Conservation (phyloP, 2,329 filamentous ascomycete genomes). For the Aureobasidium leucospermi region DNA sequence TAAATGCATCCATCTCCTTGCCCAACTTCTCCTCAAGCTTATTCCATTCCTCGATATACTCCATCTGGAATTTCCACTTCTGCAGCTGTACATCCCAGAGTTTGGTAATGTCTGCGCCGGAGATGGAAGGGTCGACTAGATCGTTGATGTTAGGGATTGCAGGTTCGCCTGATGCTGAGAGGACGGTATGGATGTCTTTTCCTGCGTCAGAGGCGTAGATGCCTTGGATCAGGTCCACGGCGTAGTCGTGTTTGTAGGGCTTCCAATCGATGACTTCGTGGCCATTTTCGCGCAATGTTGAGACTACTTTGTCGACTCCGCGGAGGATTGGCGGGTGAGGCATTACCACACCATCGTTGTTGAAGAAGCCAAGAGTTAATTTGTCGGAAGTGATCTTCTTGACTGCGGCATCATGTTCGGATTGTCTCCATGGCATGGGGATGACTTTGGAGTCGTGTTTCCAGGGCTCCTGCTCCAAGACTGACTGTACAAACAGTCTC, state of each 20-base stretch:
- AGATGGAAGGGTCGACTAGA: neutral
- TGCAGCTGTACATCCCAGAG: neutral
- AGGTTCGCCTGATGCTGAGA: conserved; percentile 40
- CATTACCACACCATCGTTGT: conserved; percentile 29
- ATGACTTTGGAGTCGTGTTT: conserved; percentile 48
- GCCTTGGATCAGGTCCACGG: conserved; percentile 39
- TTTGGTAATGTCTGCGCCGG: neutral
- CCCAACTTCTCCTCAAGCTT: conserved; percentile 25
- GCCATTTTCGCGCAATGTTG: conserved; percentile 10
- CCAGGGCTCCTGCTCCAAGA: conserved; percentile 51
- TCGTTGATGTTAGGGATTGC: conserved; percentile 27
- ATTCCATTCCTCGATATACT: conserved; percentile 28
- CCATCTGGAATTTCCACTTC: conserved; percentile 11
- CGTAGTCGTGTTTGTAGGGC: conserved; percentile 43
- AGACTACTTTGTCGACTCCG: conserved; percentile 23
- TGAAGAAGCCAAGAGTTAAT: conserved; percentile 28
- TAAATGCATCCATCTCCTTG: conserved; percentile 31
- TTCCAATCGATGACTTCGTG: conserved; percentile 38
- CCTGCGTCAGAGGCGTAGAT: conserved; percentile 57
- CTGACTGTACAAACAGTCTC: conserved; percentile 44
- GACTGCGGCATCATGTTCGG: neutral
- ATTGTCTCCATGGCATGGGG: conserved; percentile 49
- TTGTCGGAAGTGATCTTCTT: conserved; percentile 14
- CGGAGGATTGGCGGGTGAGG: conserved; percentile 30
- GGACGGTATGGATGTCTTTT: conserved; percentile 42